Base-by-base conservation (phyloP, 2,329 filamentous ascomycete genomes). In the Taxawa tesnikishii region DNA sequence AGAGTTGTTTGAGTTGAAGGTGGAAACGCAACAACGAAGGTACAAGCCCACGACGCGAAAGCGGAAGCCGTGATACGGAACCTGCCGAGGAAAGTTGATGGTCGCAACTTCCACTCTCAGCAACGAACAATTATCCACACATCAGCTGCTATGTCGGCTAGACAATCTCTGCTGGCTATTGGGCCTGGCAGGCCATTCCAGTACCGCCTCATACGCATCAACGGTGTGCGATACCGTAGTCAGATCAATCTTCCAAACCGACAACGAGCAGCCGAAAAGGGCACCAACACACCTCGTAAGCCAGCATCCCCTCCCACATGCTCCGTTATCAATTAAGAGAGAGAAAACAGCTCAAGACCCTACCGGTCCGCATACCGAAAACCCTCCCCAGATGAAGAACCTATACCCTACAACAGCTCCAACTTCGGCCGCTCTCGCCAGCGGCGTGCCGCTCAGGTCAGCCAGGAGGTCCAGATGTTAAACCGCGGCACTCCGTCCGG, bases 361-460 rank as follows among this genome's bases (percentile, higher is more conserved):
- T 8, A 23, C 19, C 2, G 19, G 19, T n/a, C 19, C 19, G n/a
- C 19, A 23, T n/a, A 8, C 19, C 2, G 8, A 23, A n/a, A 36
- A 32, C 11, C 34, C 34, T n/a, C 23, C 9, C 34, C 34, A n/a
- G 29, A 28, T 29, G 25, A 37, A 6, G 26, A 26, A 6, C 18
- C 26, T 14, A 37, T 30, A 26, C 29, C 29, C 7, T 30, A 33
- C 30, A 33, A 29, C n/a, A 18, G 24, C 24, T 30, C 34, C 11
- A 31, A 31, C 16, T 32, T 26, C 12, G 30, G 34, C 27, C 34
- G 34, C 26, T 32, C 34, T 29, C 42, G 45, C 21, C 43, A 48
- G 26, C 43, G 48, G 26, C 45, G 46, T 19, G 39, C 45, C 25
- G 44, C 44, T 10, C 42, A 42, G 30, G 37, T 47, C 26, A 43